Conservation (phyloP, 257 asterid genomes). For the Jaltomata sinuosa region DNA sequence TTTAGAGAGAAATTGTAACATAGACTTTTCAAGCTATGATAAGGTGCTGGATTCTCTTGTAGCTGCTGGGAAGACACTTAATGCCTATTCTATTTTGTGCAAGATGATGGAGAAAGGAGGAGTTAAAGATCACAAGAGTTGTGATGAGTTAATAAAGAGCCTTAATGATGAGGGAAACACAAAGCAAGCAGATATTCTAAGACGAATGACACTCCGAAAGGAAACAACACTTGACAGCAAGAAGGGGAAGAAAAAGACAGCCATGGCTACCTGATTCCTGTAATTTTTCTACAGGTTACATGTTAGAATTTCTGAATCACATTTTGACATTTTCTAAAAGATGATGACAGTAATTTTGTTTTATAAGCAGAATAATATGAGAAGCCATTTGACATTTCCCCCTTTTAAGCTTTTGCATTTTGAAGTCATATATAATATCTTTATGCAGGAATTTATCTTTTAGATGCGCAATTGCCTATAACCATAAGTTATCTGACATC, state of each 20-base stretch:
- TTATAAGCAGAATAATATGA: neutral
- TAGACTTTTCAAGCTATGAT: slow-evolving; percentile 52
- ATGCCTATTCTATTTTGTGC: slow-evolving; percentile 73
- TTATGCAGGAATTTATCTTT: neutral
- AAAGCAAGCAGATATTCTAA: slow-evolving; percentile 76
- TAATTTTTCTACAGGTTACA: neutral
- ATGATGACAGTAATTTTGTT: neutral
- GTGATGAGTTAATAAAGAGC: slow-evolving; percentile 68
- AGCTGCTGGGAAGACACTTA: slow-evolving; percentile 75
- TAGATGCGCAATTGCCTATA: neutral
- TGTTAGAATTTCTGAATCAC: slow-evolving; percentile 18
- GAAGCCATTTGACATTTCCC: neutral
- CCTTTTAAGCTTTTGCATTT: neutral
- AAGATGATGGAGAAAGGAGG: slow-evolving; percentile 79
- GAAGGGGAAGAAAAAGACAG: slow-evolving; percentile 51
- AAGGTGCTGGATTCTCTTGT: slow-evolving; percentile 81
- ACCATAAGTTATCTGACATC: neutral
- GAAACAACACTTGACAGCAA: slow-evolving; percentile 26
- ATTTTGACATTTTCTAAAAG: neutral
- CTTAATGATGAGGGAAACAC: slow-evolving; percentile 81
- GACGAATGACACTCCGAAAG: slow-evolving; percentile 51
- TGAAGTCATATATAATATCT: neutral
- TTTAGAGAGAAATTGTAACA: slow-evolving; percentile 46
- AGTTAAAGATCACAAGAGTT: slow-evolving; percentile 42
- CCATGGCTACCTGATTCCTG: slow-evolving; percentile 13